Percentiles rank a stretch among this genome's conserved stretches.
Evolutionary conservation across 2,329 filamentous ascomycete genomes (phyloP).

Genomic region (Huntiella omanensis): DNA sequence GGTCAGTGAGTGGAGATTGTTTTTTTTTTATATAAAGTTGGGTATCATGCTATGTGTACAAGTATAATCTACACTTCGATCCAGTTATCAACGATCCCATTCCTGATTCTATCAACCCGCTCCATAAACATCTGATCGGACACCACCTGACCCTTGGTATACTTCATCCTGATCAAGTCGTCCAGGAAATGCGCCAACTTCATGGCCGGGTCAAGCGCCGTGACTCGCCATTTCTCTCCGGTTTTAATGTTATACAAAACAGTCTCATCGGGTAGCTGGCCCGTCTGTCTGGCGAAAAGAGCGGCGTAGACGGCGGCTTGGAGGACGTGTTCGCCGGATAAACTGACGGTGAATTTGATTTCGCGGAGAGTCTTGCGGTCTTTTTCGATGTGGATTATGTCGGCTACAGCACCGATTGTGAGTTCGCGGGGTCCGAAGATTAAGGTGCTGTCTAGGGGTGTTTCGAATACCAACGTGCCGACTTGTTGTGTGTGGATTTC

Average conservation of each 20-base stretch:
- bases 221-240: slow-evolving; percentile 15
- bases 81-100: too few species aligned
- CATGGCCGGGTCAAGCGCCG: slow-evolving; percentile 2
- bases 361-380: slow-evolving; percentile 14
- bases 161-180: slow-evolving; percentile 13
- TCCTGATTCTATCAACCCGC: not conserved
- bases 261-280: slow-evolving; percentile 11
- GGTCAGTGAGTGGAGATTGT: too few species aligned
- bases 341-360: slow-evolving; percentile 16
- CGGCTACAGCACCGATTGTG: too few species aligned
- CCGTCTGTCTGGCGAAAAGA: slow-evolving; percentile 8
- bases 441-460: not conserved
- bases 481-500: slow-evolving; percentile 8
- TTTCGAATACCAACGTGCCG: slow-evolving; percentile 1
- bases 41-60: too few species aligned
- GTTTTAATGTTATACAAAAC: slow-evolving; percentile 16
- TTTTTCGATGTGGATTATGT: too few species aligned
- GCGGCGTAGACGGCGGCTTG: slow-evolving; percentile 16
- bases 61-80: too few species aligned
- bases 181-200: slow-evolving; percentile 11
- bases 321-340: slow-evolving; percentile 15
- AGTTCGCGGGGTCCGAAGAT: too few species aligned
- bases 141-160: slow-evolving; percentile 8
- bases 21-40: too few species aligned
- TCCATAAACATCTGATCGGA: slow-evolving; percentile 12